These are phyloP conservation scores for Physcomitrium patens DNA, from an alignment of 225 moss, liverwort and hornwort species.

Conservation along the genomic window DNA sequence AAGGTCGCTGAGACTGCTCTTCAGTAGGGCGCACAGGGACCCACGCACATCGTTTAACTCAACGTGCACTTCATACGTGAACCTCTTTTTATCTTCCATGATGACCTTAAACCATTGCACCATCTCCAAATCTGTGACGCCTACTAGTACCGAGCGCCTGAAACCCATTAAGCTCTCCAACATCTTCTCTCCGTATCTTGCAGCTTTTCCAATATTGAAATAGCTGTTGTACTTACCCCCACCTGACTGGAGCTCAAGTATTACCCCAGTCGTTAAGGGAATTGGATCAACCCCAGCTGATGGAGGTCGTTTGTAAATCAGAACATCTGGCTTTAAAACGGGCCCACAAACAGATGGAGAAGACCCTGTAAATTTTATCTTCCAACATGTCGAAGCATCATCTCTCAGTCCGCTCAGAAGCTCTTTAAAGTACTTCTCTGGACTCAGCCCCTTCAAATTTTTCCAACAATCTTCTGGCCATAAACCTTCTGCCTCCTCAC, in stretches of 20 bases:
- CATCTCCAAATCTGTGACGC: constrained; percentile 22
- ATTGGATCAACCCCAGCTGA: background rate
- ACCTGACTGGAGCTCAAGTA: constrained; percentile 12
- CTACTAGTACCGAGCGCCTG: constrained; percentile 18
- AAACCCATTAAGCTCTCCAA: constrained; percentile 12
- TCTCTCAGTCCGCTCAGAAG: background rate
- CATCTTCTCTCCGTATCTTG: constrained; percentile 21
- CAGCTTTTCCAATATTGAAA: background rate
- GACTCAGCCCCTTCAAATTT: background rate
- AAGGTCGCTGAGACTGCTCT: background rate
- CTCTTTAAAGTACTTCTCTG: background rate
- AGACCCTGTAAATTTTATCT: constrained; percentile 3
- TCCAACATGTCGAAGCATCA: background rate
- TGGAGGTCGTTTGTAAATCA: constrained; percentile 13
- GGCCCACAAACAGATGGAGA: background rate
- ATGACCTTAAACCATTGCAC: constrained; percentile 21
- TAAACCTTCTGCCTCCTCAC: background rate
- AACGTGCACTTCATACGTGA: background rate
- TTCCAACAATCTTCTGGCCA: background rate
- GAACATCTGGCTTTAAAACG: constrained; percentile 6
- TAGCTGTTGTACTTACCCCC: background rate
- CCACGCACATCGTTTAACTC: background rate
- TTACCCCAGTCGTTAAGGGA: background rate
- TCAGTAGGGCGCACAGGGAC: background rate
- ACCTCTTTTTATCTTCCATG: background rate